Conservation (phyloP, 2,329 filamentous ascomycete species). For the Phaeosphaeriaceae sp. region DNA sequence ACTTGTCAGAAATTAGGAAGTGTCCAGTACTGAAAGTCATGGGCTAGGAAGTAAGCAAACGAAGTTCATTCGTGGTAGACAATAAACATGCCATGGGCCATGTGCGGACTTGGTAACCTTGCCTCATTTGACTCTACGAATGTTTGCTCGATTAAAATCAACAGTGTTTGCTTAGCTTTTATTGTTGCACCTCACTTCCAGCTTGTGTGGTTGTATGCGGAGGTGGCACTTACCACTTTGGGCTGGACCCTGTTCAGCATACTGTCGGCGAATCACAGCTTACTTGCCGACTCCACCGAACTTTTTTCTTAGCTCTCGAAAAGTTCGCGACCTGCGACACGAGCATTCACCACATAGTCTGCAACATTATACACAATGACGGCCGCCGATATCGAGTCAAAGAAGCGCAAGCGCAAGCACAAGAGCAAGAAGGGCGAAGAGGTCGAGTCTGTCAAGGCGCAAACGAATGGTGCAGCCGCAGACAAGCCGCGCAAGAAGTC, state of each 20-base stretch:
- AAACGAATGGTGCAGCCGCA: conserved; percentile 44
- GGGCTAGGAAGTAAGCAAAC: no score
- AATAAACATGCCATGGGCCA: no score
- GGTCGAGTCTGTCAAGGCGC: conserved; percentile 27
- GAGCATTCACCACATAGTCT: conserved; percentile 7
- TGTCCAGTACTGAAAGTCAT: no score
- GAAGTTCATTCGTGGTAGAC: no score
- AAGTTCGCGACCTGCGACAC: conserved; percentile 22
- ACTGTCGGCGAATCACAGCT: conserved; percentile 8
- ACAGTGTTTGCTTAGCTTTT: no score
- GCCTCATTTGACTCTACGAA: no score
- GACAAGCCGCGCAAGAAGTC: conserved; percentile 51
- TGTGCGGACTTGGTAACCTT: no score
- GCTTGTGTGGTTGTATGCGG: neutral
- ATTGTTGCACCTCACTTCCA: neutral
- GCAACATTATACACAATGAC: conserved; percentile 39
- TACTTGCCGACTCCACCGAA: conserved; percentile 19
- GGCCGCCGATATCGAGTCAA: conserved; percentile 48
- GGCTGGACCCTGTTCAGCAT: conserved; percentile 1
- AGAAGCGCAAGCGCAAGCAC: conserved; percentile 59
- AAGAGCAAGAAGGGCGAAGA: conserved; percentile 44
- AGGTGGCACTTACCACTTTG: neutral
- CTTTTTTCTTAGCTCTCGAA: conserved; percentile 31
- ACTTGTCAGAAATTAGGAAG: neutral
- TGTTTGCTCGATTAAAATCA: no score